These are phyloP conservation scores for Entrophospora sp. DNA, from an alignment of 192 early-diverging fungal species.

Conservation along the genomic window DNA sequence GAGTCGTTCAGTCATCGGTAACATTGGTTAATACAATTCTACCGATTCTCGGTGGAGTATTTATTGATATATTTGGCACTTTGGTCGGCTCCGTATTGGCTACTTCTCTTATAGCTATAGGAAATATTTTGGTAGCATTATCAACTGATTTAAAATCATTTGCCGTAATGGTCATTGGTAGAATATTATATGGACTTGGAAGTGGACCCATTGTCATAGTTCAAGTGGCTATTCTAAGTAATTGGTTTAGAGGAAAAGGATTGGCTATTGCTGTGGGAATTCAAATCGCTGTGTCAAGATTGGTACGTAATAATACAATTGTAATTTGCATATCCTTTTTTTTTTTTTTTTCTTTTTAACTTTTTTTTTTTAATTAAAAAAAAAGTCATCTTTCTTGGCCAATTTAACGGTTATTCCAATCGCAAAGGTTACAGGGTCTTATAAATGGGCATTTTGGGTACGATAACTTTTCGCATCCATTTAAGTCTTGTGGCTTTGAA, in stretches of 20 bases:
- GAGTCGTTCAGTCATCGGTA: slow-evolving; percentile 58
- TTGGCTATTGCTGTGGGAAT: slow-evolving; percentile 51
- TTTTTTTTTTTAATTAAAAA: too few relatives aligned
- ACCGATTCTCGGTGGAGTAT: slow-evolving; percentile 53
- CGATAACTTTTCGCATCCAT: neutral
- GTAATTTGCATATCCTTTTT: neutral
- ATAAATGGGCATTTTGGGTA: slow-evolving; percentile 34
- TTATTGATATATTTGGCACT: slow-evolving; percentile 59
- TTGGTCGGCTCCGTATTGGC: slow-evolving; percentile 49
- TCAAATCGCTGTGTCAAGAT: slow-evolving; percentile 51
- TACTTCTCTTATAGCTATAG: slow-evolving; percentile 47
- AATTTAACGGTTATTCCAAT: slow-evolving; percentile 55
- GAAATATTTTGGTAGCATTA: slow-evolving; percentile 50
- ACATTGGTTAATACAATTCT: slow-evolving; percentile 57
- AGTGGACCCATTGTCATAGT: slow-evolving; percentile 55
- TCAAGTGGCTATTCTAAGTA: slow-evolving; percentile 58
- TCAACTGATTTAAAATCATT: slow-evolving; percentile 46
- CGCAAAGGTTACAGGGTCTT: slow-evolving; percentile 33
- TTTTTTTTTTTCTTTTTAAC: too few relatives aligned
- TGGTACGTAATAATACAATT: slow-evolving; percentile 24
- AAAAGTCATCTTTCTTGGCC: slow-evolving; percentile 46
- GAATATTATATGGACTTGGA: slow-evolving; percentile 60
- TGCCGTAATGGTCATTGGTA: slow-evolving; percentile 47
- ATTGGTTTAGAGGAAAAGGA: slow-evolving; percentile 58
- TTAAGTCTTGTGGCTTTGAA: slow-evolving; percentile 6